phyloP scores from a whole-genome alignment of 257 asterid species.

The Plantago elongata region DNA sequence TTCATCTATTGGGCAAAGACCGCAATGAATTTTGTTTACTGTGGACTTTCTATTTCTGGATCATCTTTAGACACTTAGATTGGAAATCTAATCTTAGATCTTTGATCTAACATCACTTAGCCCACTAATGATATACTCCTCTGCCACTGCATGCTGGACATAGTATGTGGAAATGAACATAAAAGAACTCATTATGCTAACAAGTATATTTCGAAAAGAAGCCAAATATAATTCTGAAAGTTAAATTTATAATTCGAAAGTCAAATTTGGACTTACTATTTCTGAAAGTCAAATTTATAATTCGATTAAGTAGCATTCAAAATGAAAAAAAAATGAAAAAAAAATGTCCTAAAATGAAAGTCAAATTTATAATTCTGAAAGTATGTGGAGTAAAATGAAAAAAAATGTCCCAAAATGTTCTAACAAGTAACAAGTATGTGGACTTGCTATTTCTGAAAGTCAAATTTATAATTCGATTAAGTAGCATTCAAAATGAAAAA shows the following conservation, averaged over 20 bases:
- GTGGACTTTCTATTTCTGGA: neutral
- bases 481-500: constrained; percentile 1
- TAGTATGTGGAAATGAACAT: neutral
- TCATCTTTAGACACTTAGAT: neutral
- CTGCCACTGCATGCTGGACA: neutral
- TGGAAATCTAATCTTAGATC: neutral
- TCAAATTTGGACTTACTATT: no score
- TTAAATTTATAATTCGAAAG: no score
- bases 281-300: neutral
- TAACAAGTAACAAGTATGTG: no score
- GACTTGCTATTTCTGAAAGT: no score
- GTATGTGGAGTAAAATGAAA: no score
- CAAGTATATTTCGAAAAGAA: neutral
- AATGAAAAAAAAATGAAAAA: no score
- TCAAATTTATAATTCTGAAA: no score
- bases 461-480: neutral
- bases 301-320: neutral
- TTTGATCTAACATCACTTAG: neutral
- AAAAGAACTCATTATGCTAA: neutral
- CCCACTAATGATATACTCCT: neutral
- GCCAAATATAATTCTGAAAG: no score
- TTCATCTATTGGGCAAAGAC: neutral
- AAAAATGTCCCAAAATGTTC: no score
- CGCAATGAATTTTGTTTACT: neutral
- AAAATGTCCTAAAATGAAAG: neutral